Base-by-base conservation (phyloP, 2,329 filamentous ascomycete species). In the Ophiostoma sp. region DNA sequence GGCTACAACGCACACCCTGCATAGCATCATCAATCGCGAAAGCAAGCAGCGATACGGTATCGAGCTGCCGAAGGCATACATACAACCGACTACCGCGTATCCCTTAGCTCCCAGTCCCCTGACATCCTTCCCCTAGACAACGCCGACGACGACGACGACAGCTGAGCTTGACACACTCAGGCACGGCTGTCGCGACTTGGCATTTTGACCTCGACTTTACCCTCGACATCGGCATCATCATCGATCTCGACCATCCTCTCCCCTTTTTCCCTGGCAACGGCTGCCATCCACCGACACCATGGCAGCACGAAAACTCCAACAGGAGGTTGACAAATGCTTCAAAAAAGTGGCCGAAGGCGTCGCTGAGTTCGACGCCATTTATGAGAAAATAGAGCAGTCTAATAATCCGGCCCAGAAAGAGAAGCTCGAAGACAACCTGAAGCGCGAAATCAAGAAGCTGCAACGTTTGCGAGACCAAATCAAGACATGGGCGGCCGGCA, bases 391-490 rank as follows among this genome's bases (percentile, higher is more conserved):
- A 77, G 93, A 95, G 80, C 91, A 95, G 78, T 94, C 94, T 71
- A 93, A 90, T 80, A 98, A 98, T 85, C 90, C 92, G 72, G 94
- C 96, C 75, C 96, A 98, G 84, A 97, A 98, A 82, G 96, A 98
- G 84, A 99, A 98, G 86, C 90, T 97, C 70, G 96, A 99, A 83
- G 96, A 99, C 84, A 94, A 96, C 81, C 88, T 99, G 78, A 99
- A 99, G 87, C 94, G 96, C 81, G 96, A 99, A 85, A 98, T 98
- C 89, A 99, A 99, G 91, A 99, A 99, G 88, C 90, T 99, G 73
- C 96, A 99, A 84, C 90, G 96, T 79, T 91, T 96, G 83, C 92
- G 96, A 80, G 96, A 99, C 83, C 96, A 98, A 86, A 98, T 99
- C 87, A 99, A 99, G 87, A 97, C 95, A 88, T 99, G 96, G 96